phyloP scores from a whole-genome alignment of 208 protist species.

The Trypanosoma caninum region DNA sequence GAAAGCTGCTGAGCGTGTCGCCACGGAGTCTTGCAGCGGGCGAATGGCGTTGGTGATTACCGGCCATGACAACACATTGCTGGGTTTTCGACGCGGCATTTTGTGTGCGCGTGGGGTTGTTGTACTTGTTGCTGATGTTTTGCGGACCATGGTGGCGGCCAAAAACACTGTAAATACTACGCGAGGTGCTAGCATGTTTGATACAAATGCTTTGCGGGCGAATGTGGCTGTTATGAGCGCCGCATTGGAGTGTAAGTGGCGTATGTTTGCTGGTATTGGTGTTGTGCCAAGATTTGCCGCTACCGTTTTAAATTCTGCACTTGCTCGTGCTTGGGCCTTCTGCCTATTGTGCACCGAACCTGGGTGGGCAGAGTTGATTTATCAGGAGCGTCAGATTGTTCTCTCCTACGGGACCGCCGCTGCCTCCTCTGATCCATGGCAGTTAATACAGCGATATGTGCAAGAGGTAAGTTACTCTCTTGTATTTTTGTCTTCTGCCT shows the following conservation, averaged over 20 bases:
- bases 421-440: neutral
- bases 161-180: too few relatives aligned
- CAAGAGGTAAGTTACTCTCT: conserved; percentile 12
- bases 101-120: conserved; percentile 14
- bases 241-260: conserved; percentile 14
- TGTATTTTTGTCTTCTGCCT: conserved; percentile 21
- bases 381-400: conserved; percentile 19
- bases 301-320: neutral
- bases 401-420: neutral
- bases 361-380: conserved; percentile 19
- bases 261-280: neutral
- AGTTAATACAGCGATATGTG: conserved; percentile 6
- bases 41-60: conserved; percentile 12
- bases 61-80: conserved; percentile 1
- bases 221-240: conserved; percentile 13
- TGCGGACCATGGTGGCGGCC: neutral
- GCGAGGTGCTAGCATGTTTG: neutral
- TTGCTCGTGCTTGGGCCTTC: conserved; percentile 20
- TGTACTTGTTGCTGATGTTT: neutral
- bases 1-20: neutral
- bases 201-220: conserved; percentile 8
- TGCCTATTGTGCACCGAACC: conserved; percentile 15
- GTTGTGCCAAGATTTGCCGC: neutral
- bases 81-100: conserved; percentile 19
- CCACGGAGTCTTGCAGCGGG: neutral